Percentiles rank a stretch among this genome's conserved stretches.
Evolutionary conservation across 2,329 filamentous ascomycete genomes (phyloP).

Genomic region (Neoscytalidium dimidiatum): DNA sequence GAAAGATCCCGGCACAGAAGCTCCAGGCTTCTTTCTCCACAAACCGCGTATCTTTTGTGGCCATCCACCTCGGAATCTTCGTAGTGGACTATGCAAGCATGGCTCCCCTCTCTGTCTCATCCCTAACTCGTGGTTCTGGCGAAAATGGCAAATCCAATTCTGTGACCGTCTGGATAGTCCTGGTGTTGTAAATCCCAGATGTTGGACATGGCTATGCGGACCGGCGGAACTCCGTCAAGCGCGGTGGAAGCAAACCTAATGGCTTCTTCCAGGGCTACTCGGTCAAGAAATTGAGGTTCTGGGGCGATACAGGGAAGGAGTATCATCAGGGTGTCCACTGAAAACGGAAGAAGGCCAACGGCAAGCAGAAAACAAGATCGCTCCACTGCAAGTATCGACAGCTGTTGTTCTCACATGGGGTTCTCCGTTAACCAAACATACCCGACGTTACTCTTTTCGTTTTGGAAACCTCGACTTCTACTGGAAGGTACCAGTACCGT

Average conservation of each 20-base stretch:
- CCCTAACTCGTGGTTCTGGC: constrained; percentile 31
- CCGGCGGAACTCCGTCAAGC: constrained; percentile 19
- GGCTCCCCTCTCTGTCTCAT: constrained; percentile 28
- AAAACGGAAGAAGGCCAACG: constrained; percentile 23
- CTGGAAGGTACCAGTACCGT: constrained; percentile 37
- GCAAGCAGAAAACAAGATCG: not conserved
- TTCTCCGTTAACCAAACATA: constrained; percentile 28
- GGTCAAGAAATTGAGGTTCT: constrained; percentile 33
- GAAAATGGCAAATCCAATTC: constrained; percentile 33
- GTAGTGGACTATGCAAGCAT: constrained; percentile 25
- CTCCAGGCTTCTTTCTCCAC: constrained; percentile 32
- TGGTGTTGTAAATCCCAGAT: constrained; percentile 31
- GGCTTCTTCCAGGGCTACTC: constrained; percentile 29
- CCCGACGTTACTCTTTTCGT: constrained; percentile 32
- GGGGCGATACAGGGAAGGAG: constrained; percentile 34
- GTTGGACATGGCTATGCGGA: constrained; percentile 27
- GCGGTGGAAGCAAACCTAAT: constrained; percentile 22
- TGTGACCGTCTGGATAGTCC: constrained; percentile 24
- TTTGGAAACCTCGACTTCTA: constrained; percentile 33
- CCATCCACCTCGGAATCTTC: constrained; percentile 32
- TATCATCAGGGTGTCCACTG: constrained; percentile 29
- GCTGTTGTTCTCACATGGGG: constrained; percentile 31
- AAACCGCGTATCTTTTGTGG: constrained; percentile 33
- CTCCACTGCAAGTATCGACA: constrained; percentile 25
- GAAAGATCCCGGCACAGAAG: not conserved